Evolutionary conservation across 1,284 basidiomycete species (phyloP).

Genomic region (Pyrrhoderma lamaoense): DNA sequence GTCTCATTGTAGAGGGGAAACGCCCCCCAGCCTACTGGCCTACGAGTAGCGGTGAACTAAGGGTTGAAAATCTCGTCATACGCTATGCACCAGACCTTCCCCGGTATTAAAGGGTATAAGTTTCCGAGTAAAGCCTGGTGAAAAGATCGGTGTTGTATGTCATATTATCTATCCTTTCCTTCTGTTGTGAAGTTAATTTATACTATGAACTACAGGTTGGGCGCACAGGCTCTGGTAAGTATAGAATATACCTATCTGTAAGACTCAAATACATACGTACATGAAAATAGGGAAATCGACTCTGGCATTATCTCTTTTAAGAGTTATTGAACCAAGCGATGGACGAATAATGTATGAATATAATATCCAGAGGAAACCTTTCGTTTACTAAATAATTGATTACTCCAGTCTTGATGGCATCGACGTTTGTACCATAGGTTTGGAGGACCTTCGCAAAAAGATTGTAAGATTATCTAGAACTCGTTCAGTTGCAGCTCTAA

Average conservation of each 20-base stretch:
- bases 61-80: constrained; percentile 60
- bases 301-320: constrained; percentile 65
- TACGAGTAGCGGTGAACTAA: constrained; percentile 47
- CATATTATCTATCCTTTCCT: too few species aligned
- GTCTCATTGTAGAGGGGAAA: constrained; percentile 47
- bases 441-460: constrained; percentile 67
- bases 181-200: neutral
- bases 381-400: neutral
- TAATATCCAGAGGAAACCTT: neutral
- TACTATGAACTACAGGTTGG: constrained; percentile 39
- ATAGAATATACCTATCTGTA: constrained; percentile 23
- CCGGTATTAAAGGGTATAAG: constrained; percentile 62
- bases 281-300: constrained; percentile 55
- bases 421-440: constrained; percentile 73
- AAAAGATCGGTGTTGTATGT: constrained; percentile 70
- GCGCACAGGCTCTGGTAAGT: constrained; percentile 53
- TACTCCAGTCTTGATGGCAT: constrained; percentile 70
- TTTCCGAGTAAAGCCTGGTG: constrained; percentile 63
- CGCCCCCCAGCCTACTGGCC: constrained; percentile 76
- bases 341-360: constrained; percentile 60
- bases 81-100: constrained; percentile 72
- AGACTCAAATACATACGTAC: constrained; percentile 20
- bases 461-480: constrained; percentile 11
- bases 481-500: neutral
- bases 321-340: constrained; percentile 70